Percentiles rank a stretch among this genome's conserved stretches.
These are phyloP conservation scores for Discostella stelligeroides DNA, from an alignment of 108 stramenopile species.

Conservation along the genomic window DNA sequence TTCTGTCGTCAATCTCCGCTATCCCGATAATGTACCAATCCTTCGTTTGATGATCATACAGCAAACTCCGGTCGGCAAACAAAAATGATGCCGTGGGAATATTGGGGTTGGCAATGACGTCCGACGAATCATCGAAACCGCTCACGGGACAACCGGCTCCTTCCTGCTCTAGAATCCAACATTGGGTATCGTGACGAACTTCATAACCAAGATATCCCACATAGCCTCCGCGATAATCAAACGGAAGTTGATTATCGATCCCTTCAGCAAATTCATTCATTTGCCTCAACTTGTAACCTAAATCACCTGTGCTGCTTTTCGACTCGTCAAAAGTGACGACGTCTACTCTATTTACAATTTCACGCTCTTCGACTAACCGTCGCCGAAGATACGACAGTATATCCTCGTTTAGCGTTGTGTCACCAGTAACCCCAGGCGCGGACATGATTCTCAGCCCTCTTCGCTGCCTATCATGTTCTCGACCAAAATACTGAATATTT, in stretches of 20 bases:
- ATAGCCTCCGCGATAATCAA: constrained; percentile 83
- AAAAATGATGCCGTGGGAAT: constrained; percentile 82
- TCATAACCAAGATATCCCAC: constrained; percentile 85
- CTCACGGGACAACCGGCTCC: neutral
- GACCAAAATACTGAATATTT: constrained; percentile 54
- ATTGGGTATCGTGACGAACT: constrained; percentile 73
- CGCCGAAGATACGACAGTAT: constrained; percentile 41
- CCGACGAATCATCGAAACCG: neutral
- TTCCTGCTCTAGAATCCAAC: constrained; percentile 47
- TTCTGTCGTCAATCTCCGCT: constrained; percentile 14
- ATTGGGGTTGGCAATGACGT: constrained; percentile 29
- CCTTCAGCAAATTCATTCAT: constrained; percentile 22
- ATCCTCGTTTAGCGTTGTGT: constrained; percentile 20
- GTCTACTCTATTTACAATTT: constrained; percentile 15
- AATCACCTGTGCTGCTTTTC: too few species aligned
- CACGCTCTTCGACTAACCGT: constrained; percentile 12
- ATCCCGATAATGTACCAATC: constrained; percentile 75
- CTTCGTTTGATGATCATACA: constrained; percentile 71
- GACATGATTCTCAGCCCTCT: constrained; percentile 34
- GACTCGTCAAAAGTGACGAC: constrained; percentile 19
- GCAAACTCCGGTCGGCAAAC: constrained; percentile 68
- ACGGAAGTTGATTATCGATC: constrained; percentile 47
- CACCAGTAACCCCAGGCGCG: neutral
- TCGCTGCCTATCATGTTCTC: constrained; percentile 32
- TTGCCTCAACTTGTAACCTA: neutral